Conservation (phyloP, 2,329 filamentous ascomycete species). For the Tympanopsis confertula region DNA sequence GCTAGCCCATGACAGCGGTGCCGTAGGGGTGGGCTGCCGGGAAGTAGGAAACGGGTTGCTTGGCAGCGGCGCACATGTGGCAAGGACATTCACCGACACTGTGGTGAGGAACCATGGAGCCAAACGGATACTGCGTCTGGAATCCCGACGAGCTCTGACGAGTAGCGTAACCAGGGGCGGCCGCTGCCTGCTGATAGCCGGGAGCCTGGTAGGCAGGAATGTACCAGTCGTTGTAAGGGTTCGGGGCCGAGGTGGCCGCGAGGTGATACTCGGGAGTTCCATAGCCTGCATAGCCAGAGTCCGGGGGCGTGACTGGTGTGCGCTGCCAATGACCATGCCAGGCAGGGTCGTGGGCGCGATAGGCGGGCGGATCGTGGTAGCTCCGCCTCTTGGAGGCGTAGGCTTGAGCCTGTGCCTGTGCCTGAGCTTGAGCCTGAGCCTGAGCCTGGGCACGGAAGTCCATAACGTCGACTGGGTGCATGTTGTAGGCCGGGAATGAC, state of each 20-base stretch:
- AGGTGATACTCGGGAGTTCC: slow-evolving; percentile 46
- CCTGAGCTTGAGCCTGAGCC: not conserved
- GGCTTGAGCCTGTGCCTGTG: not conserved
- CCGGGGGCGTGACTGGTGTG: slow-evolving; percentile 41
- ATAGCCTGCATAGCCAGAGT: slow-evolving; percentile 50
- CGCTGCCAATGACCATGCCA: slow-evolving; percentile 25
- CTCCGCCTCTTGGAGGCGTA: slow-evolving; percentile 6
- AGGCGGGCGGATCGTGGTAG: slow-evolving; percentile 16
- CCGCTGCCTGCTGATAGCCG: slow-evolving; percentile 29
- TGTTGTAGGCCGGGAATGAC: slow-evolving; percentile 15
- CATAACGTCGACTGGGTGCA: slow-evolving; percentile 22
- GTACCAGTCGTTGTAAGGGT: slow-evolving; percentile 48
- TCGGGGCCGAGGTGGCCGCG: slow-evolving; percentile 40
- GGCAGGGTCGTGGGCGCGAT: slow-evolving; percentile 29
- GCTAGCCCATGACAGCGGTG: slow-evolving; percentile 42
- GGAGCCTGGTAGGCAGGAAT: slow-evolving; percentile 22
- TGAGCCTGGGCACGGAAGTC: too few relatives aligned
- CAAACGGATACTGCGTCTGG: slow-evolving; percentile 32
- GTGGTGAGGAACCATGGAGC: slow-evolving; percentile 21
- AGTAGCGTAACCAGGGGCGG: slow-evolving; percentile 18
- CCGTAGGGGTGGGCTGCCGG: slow-evolving; percentile 30
- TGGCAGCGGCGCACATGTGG: slow-evolving; percentile 27
- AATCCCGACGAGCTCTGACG: slow-evolving; percentile 24
- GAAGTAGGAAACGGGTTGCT: slow-evolving; percentile 35
- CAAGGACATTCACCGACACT: slow-evolving; percentile 37